These are phyloP conservation scores for Arthroderma sp. DNA, from an alignment of 2,329 filamentous ascomycete genomes.

Conservation along the genomic window DNA sequence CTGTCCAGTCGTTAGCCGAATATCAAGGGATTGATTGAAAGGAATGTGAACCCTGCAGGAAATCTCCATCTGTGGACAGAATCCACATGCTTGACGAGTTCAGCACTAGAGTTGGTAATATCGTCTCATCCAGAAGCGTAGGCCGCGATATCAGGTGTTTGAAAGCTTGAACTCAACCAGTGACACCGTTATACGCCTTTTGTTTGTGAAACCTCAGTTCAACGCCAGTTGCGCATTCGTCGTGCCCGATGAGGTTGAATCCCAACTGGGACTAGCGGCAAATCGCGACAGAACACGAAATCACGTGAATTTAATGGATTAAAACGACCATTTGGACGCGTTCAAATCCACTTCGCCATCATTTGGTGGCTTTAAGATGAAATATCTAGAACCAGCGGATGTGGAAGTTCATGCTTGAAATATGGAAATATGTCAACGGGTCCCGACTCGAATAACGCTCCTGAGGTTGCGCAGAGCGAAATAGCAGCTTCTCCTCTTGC, in stretches of 20 bases:
- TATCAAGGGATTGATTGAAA: slow-evolving; percentile 34
- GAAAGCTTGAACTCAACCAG: too few species aligned
- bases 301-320: background rate
- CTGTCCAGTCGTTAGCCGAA: slow-evolving; percentile 27
- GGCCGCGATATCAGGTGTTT: too few species aligned
- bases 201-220: too few species aligned
- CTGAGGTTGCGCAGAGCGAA: background rate
- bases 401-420: too few species aligned
- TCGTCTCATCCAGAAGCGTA: too few species aligned
- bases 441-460: background rate
- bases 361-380: background rate
- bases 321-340: too few species aligned
- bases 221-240: too few species aligned
- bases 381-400: background rate
- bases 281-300: background rate
- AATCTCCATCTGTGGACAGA: slow-evolving; percentile 40
- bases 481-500: background rate
- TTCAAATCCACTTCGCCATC: too few species aligned
- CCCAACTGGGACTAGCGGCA: background rate
- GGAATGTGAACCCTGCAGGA: slow-evolving; percentile 27
- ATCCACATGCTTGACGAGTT: slow-evolving; percentile 45
- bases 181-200: too few species aligned
- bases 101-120: background rate
- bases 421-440: slow-evolving; percentile 4
- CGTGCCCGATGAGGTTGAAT: too few species aligned